These are phyloP conservation scores for Plasmodium knowlesi DNA, from an alignment of 169 alveolate genomes.

Conservation along the genomic window DNA sequence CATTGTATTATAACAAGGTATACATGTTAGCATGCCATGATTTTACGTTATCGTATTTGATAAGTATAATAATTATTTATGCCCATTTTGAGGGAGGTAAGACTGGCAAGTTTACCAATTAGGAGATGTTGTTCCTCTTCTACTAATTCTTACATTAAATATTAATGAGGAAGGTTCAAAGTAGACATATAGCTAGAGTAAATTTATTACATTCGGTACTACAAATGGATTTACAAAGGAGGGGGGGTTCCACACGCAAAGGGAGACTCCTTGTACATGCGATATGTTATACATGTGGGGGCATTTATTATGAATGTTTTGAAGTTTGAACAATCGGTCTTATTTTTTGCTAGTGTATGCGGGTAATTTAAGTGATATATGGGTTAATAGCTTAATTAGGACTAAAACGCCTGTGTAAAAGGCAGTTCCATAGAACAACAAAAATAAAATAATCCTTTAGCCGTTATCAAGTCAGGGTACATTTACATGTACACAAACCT, in stretches of 20 bases:
- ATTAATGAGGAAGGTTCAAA: not conserved
- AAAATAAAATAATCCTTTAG: not conserved
- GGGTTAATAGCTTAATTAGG: not conserved
- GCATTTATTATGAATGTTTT: not conserved
- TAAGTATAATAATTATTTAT: not conserved
- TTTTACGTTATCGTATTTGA: not conserved
- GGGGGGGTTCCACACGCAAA: not conserved
- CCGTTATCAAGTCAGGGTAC: not conserved
- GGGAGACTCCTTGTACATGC: not conserved
- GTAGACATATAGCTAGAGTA: not conserved
- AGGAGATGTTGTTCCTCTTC: not conserved
- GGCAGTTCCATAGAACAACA: not conserved
- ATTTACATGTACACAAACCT: not conserved
- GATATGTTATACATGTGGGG: not conserved
- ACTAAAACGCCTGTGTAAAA: not conserved
- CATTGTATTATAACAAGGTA: not conserved
- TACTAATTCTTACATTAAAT: not conserved
- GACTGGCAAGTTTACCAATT: not conserved
- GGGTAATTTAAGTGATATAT: not conserved
- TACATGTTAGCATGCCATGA: not conserved
- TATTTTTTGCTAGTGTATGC: not conserved
- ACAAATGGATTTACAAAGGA: not conserved
- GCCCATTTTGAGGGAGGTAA: not conserved
- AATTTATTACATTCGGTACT: not conserved
- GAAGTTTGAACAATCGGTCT: not conserved